Base-by-base conservation (phyloP, 805 yeast species). In the Yamadazyma sp. region DNA sequence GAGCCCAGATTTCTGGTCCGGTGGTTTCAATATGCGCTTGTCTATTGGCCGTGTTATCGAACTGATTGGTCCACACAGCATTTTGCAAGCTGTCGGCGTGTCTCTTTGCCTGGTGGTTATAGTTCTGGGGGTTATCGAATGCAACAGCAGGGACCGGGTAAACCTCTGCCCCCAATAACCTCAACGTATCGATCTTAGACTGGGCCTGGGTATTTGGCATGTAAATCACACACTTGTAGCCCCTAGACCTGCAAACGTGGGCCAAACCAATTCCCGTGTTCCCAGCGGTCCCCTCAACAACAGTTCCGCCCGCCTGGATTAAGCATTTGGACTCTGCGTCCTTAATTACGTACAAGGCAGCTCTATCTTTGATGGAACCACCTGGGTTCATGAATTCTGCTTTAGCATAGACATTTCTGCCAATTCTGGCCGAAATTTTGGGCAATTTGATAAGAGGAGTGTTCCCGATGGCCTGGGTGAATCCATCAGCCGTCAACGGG, bases 181-280 rank as follows among this genome's bases (percentile, higher is more conserved):
- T 72, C 55, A 88, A 67, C 4, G 85, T 78, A 48, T 85, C 84
- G 37, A 88, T 82, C 56, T 88, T 88, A 31, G 79, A 72, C 47
- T 84, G 84, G 5, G 93, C 77, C 60, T 87, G 95, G 2, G 95
- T 86, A 60, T 88, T 78, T 41, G 96, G 96, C 89, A 88, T 87
- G 68, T 86, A 88, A 41, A 88, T 84, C 34, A 88, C 80, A 58
- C 93, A 80, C 40, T 82, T 77, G 70, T 88, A 88, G 20, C 95
- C 95, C 49, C 82, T 77, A 32, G 90, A 75, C 23, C 95, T 70
- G 56, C 95, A 85, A 30, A 82, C 78, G 52, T 75, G 80, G 5
- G 95, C 96, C 39, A 88, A 66, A 1, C 96, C 96, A 49, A 88
- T 88, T 12, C 96, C 96, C n/a, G 96, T 88, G 64, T 88, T 88